These are phyloP conservation scores for Pseudonitzschia multiseries DNA, from an alignment of 108 stramenopile genomes.

Conservation along the genomic window DNA sequence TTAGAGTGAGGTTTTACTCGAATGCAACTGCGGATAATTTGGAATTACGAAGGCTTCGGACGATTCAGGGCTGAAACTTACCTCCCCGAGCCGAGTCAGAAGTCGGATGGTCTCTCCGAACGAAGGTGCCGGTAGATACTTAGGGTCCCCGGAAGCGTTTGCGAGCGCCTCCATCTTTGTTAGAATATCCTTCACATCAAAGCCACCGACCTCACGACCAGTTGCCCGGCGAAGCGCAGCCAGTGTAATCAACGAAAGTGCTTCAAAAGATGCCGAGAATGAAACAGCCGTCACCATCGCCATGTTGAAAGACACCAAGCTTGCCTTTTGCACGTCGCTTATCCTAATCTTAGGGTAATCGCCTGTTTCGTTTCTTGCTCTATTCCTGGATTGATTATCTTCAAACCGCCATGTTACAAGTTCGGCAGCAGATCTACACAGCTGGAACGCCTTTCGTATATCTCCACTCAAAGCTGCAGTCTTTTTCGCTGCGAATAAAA, in stretches of 20 bases:
- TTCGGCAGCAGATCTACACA: slow-evolving; percentile 89
- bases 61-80: slow-evolving; percentile 15
- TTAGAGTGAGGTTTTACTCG: background rate
- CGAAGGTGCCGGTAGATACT: slow-evolving; percentile 64
- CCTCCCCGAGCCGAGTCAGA: slow-evolving; percentile 55
- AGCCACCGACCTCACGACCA: slow-evolving; percentile 56
- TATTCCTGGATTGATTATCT: slow-evolving; percentile 1
- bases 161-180: slow-evolving; percentile 77
- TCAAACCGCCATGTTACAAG: slow-evolving; percentile 44
- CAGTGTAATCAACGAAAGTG: slow-evolving; percentile 67
- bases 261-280: slow-evolving; percentile 62
- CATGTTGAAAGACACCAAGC: slow-evolving; percentile 53
- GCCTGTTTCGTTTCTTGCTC: slow-evolving; percentile 12
- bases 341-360: slow-evolving; percentile 48
- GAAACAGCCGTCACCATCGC: slow-evolving; percentile 51
- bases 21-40: background rate
- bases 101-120: slow-evolving; percentile 52
- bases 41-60: background rate
- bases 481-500: slow-evolving; percentile 89
- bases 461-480: slow-evolving; percentile 89
- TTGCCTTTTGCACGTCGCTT: slow-evolving; percentile 64
- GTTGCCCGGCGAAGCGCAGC: slow-evolving; percentile 53
- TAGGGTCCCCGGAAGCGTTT: slow-evolving; percentile 54
- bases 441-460: slow-evolving; percentile 89
- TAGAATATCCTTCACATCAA: slow-evolving; percentile 68